These are phyloP conservation scores for Pythium biforme DNA, from an alignment of 352 stramenopile genomes.

Conservation along the genomic window DNA sequence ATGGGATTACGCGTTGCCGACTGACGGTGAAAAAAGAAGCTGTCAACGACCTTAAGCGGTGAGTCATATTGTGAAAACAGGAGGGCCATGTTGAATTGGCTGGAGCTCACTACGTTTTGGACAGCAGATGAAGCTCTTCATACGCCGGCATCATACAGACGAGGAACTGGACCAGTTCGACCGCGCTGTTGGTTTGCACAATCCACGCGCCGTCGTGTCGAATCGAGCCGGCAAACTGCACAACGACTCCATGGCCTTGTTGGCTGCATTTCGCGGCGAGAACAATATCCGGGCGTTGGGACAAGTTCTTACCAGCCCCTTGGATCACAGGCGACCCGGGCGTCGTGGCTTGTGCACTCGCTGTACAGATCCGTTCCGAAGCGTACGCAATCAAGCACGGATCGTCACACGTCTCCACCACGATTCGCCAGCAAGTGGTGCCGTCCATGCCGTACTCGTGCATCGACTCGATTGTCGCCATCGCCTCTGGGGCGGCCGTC, in stretches of 20 bases:
- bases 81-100: no score
- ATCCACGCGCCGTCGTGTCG: slow-evolving; percentile 34
- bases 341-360: slow-evolving; percentile 22
- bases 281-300: slow-evolving; percentile 14
- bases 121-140: slow-evolving; percentile 54
- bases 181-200: slow-evolving; percentile 26
- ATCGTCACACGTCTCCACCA: slow-evolving; percentile 52
- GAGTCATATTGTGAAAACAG: no score
- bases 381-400: slow-evolving; percentile 50
- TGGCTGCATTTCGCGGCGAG: slow-evolving; percentile 9
- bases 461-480: slow-evolving; percentile 47
- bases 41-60: no score
- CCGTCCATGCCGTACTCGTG: slow-evolving; percentile 24
- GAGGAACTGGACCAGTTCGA: slow-evolving; percentile 60
- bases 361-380: slow-evolving; percentile 19
- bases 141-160: slow-evolving; percentile 51
- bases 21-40: no score
- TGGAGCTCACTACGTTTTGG: not conserved
- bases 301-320: not conserved
- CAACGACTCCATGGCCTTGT: slow-evolving; percentile 23
- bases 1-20: no score
- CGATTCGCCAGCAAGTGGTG: slow-evolving; percentile 39
- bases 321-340: not conserved
- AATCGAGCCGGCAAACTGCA: slow-evolving; percentile 43
- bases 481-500: slow-evolving; percentile 23